phyloP scores from a whole-genome alignment of 2,329 filamentous ascomycete species.

The Alternaria conjuncta region DNA sequence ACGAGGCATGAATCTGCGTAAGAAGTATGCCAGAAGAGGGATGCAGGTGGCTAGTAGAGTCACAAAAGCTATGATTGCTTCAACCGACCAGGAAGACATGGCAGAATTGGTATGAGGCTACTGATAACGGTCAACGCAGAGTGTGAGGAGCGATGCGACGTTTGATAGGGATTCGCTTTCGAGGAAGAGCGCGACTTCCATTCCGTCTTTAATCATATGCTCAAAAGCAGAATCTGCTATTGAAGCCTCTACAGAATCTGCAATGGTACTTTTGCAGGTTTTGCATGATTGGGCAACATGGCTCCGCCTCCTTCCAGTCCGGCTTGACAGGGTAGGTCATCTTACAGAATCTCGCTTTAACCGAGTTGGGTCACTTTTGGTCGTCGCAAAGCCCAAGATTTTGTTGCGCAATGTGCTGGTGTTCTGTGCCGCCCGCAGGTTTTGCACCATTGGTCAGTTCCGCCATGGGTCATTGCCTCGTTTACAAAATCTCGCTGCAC shows the following conservation, averaged over 20 bases:
- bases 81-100: background rate
- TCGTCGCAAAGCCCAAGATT: background rate
- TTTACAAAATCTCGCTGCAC: background rate
- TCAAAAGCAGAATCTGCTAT: background rate
- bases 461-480: background rate
- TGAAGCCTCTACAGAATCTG: background rate
- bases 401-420: rapidly evolving
- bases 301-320: background rate
- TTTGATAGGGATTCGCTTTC: too few species aligned
- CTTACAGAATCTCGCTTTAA: background rate
- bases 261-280: background rate
- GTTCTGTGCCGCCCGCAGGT: background rate
- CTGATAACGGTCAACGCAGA: background rate
- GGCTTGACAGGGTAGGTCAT: background rate
- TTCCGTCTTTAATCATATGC: background rate
- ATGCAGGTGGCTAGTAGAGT: background rate
- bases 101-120: background rate
- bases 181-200: background rate
- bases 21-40: background rate
- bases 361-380: rapidly evolving
- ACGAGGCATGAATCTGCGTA: background rate
- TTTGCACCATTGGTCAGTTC: background rate
- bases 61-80: background rate
- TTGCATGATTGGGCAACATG: background rate
- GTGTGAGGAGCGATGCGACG: too few species aligned